Base-by-base conservation (phyloP, 495 filamentous ascomycete species). In the Podospora appendiculata region DNA sequence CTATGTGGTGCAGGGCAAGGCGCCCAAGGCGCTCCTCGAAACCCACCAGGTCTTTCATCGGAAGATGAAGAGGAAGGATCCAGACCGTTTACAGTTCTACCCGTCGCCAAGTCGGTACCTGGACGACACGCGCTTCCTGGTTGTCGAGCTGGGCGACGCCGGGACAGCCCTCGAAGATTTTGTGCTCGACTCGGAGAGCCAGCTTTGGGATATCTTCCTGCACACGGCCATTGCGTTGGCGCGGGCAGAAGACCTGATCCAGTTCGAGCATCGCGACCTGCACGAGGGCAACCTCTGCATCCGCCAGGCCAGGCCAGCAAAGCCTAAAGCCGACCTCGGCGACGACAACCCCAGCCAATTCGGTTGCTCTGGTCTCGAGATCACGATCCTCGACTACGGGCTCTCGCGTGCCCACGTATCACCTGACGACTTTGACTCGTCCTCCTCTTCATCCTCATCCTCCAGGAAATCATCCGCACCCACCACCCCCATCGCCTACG, bases 251-350 rank as follows among this genome's bases (percentile, higher is more conserved):
- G 79, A 81, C 43, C 72, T 78, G 48, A 77, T 82, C 18, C 64
- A 78, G 52, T 96, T 96, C 55, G 90, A 95, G 81, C 90, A 96
- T 66, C 83, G 90, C 6, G 90, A 96, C 68, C 74, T 96, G 12
- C 90, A 96, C 64, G 76, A 90, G 39, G 89, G 88, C 8, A 96
- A 96, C 63, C 76, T 96, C 19, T 96, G 90, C 63, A 81, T 93
- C 42, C 72, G 69, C 62, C 50, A 73, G 66, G 52, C 73, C 67
- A 32, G 70, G 63, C n/a, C 57, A 50, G 33, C 68, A 63, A 51
- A 58, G 57, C 44, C 69, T 42, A 56, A 72, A 61, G 66, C 50
- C 10, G 5, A 25, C 25, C 25, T 25, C 25, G 4, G 16, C 58
- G 68, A 42, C 60, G 67, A 34, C 53, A 53, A 47, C 36, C 65